A percentile compares a stretch with the other conserved stretches of the same genome.
Evolutionary conservation across 192 early-diverging fungal species (phyloP).

Genomic region (Podila minutissima): DNA sequence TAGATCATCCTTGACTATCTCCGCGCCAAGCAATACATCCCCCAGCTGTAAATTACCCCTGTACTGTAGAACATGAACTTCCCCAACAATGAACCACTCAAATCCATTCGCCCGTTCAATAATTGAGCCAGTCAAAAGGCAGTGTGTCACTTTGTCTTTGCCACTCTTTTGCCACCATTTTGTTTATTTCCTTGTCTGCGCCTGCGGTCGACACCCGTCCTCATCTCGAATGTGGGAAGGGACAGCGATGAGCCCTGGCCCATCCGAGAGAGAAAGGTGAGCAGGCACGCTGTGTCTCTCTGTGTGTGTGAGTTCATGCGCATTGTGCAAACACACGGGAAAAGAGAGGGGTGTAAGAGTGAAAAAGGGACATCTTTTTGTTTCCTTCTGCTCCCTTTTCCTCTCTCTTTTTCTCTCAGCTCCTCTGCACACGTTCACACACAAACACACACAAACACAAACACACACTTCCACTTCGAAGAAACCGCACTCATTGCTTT

Average conservation of each 20-base stretch:
- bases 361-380: background rate
- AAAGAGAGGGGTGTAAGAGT: background rate
- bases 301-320: background rate
- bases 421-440: background rate
- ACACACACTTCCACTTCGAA: too few relatives aligned
- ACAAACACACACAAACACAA: background rate
- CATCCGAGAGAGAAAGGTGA: background rate
- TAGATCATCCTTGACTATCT: slow-evolving; percentile 49
- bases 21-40: slow-evolving; percentile 33
- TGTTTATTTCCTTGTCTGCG: too few relatives aligned
- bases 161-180: too few relatives aligned
- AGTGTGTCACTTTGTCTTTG: too few relatives aligned
- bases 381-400: background rate
- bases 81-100: too few relatives aligned
- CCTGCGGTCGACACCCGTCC: too few relatives aligned
- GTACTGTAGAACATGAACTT: too few relatives aligned
- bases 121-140: too few relatives aligned
- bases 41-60: slow-evolving; percentile 11
- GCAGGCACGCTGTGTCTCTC: background rate
- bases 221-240: too few relatives aligned
- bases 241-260: background rate
- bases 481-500: too few relatives aligned
- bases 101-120: too few relatives aligned
- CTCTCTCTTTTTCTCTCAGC: background rate
- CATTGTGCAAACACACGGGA: background rate